Conservation (phyloP, 352 stramenopile genomes). For the Phytophthora meadii region DNA sequence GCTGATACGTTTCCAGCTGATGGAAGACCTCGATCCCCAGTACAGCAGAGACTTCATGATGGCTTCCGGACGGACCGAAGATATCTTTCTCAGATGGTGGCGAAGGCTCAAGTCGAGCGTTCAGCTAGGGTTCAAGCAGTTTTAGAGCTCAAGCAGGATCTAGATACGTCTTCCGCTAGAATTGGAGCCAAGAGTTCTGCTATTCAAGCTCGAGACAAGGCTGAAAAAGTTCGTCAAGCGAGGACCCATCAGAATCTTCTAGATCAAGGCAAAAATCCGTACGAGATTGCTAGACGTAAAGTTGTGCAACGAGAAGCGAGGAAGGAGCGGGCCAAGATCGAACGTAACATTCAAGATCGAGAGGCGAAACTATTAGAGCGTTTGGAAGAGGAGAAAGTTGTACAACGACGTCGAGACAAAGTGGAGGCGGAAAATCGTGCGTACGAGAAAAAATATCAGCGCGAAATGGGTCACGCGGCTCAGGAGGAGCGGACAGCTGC, state of each 20-base stretch:
- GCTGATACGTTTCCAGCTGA: background rate
- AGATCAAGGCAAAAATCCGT: conserved; percentile 77
- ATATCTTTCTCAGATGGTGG: conserved; percentile 60
- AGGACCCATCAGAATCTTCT: conserved; percentile 60
- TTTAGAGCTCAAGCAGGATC: conserved; percentile 62
- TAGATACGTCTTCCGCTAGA: conserved; percentile 52
- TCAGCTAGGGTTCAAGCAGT: conserved; percentile 54
- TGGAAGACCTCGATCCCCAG: conserved; percentile 28
- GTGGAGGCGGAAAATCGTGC: conserved; percentile 46
- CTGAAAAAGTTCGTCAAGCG: conserved; percentile 41
- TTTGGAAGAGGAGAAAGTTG: conserved; percentile 60
- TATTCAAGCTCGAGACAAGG: conserved; percentile 33
- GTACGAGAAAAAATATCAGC: conserved; percentile 76
- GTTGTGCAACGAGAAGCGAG: conserved; percentile 46
- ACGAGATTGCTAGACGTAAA: conserved; percentile 67
- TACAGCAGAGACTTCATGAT: conserved; percentile 56
- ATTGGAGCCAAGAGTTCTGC: conserved; percentile 58
- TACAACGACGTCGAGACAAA: conserved; percentile 45
- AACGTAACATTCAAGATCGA: conserved; percentile 59
- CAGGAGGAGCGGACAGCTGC: conserved; percentile 58
- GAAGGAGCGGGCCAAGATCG: conserved; percentile 48
- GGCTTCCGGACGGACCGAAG: conserved; percentile 55
- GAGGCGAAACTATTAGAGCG: conserved; percentile 58
- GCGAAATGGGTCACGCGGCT: conserved; percentile 65
- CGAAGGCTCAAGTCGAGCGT: conserved; percentile 36